These are phyloP conservation scores for Fonsecaea nubica DNA, from an alignment of 2,329 filamentous ascomycete genomes.

Conservation along the genomic window DNA sequence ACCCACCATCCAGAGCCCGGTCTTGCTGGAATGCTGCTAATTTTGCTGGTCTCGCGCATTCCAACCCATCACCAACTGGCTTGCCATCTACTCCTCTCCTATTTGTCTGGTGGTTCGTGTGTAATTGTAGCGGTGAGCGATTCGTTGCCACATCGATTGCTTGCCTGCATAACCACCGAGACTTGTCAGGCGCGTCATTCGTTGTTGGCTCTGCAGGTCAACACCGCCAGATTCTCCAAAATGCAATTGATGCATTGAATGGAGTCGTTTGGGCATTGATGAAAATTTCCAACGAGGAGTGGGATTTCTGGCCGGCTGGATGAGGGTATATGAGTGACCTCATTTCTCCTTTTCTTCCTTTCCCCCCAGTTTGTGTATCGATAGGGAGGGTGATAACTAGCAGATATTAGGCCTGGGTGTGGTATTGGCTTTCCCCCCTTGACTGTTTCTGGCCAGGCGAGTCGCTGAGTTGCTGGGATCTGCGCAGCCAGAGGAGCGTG, in stretches of 20 bases:
- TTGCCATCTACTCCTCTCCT: slow-evolving; percentile 21
- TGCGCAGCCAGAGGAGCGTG: neutral
- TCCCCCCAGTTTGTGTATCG: slow-evolving; percentile 32
- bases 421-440: slow-evolving; percentile 12
- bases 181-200: slow-evolving; percentile 26
- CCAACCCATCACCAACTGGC: slow-evolving; percentile 18
- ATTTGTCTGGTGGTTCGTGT: slow-evolving; percentile 22
- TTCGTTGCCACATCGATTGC: slow-evolving; percentile 25
- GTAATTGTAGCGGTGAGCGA: slow-evolving; percentile 34
- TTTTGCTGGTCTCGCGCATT: slow-evolving; percentile 13
- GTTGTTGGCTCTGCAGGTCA: slow-evolving; percentile 24
- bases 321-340: slow-evolving; percentile 19
- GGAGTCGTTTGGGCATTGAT: slow-evolving; percentile 24
- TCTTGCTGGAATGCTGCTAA: slow-evolving; percentile 14
- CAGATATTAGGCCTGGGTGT: slow-evolving; percentile 18
- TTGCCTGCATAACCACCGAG: slow-evolving; percentile 21
- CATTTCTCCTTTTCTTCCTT: slow-evolving; percentile 20
- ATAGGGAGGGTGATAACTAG: slow-evolving; percentile 31
- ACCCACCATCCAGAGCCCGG: slow-evolving; percentile 8
- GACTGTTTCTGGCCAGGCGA: slow-evolving; percentile 21
- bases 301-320: slow-evolving; percentile 1
- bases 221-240: slow-evolving; percentile 25
- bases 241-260: slow-evolving; percentile 28
- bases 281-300: slow-evolving; percentile 19
- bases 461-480: slow-evolving; percentile 21